Percentiles rank a stretch among this genome's conserved stretches.
phyloP scores from a whole-genome alignment of 768 basidiomycete genomes.

The Hysterangium stoloniferum region DNA sequence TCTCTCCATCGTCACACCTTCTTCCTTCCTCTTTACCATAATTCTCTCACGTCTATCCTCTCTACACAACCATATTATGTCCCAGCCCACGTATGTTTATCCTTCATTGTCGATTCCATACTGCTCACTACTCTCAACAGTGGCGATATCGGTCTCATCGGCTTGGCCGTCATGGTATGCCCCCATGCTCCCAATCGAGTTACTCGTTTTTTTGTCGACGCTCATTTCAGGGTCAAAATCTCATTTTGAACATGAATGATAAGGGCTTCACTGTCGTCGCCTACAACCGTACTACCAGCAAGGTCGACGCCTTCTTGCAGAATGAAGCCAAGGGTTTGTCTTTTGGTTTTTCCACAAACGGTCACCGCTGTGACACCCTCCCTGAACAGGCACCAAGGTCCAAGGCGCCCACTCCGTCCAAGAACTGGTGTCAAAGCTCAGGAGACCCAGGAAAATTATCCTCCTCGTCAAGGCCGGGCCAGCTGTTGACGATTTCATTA shows the following conservation, averaged over 20 bases:
- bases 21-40: slow-evolving; percentile 11
- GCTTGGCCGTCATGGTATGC: slow-evolving; percentile 95
- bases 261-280: slow-evolving; percentile 97
- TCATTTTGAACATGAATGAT: slow-evolving; percentile 99
- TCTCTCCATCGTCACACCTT: no score
- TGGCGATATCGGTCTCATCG: slow-evolving; percentile 97
- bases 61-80: slow-evolving; percentile 29
- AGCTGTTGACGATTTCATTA: slow-evolving; percentile 95
- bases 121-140: slow-evolving; percentile 35
- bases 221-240: slow-evolving; percentile 73
- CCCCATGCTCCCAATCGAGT: slow-evolving; percentile 8
- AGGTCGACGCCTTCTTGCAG: slow-evolving; percentile 91
- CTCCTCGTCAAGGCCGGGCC: slow-evolving; percentile 97
- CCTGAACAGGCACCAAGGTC: slow-evolving; percentile 74
- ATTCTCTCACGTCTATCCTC: slow-evolving; percentile 25
- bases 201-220: slow-evolving; percentile 7
- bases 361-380: not conserved
- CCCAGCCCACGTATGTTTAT: slow-evolving; percentile 43
- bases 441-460: slow-evolving; percentile 92
- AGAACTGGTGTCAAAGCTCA: slow-evolving; percentile 88
- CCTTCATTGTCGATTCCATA: slow-evolving; percentile 3
- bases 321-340: slow-evolving; percentile 94
- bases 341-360: slow-evolving; percentile 27
- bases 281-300: slow-evolving; percentile 94
- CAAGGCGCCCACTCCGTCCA: slow-evolving; percentile 91